Conservation (phyloP, 2,329 filamentous ascomycete genomes). For the Apiospora rasikravindrae region DNA sequence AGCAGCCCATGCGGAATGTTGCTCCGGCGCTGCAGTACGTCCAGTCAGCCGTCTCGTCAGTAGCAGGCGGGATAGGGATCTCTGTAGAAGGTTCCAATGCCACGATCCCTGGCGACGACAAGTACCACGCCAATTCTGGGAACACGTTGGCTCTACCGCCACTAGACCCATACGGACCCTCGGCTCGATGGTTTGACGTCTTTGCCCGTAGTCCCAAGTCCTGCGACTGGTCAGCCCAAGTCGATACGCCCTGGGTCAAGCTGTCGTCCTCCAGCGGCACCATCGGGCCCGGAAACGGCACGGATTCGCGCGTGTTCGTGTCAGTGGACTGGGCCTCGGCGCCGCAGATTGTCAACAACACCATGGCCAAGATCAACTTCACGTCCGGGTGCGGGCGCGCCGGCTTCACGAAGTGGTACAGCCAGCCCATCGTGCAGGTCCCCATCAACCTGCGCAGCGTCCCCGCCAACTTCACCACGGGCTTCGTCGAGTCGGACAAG, state of each 20-base stretch:
- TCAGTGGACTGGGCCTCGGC: conserved; percentile 61
- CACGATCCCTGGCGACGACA: conserved; percentile 70
- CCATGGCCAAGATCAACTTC: conserved; percentile 58
- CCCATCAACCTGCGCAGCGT: conserved; percentile 57
- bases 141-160: conserved; percentile 59
- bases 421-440: conserved; percentile 54
- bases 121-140: conserved; percentile 60
- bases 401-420: conserved; percentile 37
- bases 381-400: conserved; percentile 41
- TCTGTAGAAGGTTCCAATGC: conserved; percentile 70
- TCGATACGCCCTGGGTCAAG: conserved; percentile 55
- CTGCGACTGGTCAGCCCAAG: conserved; percentile 58
- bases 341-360: conserved; percentile 40
- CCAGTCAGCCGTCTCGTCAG: conserved; percentile 59
- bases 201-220: conserved; percentile 61
- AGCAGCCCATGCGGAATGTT: conserved; percentile 75
- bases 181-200: conserved; percentile 65
- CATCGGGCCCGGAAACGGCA: conserved; percentile 51
- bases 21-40: conserved; percentile 66
- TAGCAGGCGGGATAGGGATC: conserved; percentile 68
- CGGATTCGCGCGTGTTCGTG: conserved; percentile 58
- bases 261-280: conserved; percentile 56
- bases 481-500: conserved; percentile 68
- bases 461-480: conserved; percentile 56
- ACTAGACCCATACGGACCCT: conserved; percentile 63